Evolutionary conservation across 2,329 filamentous ascomycete species (phyloP).

Genomic region (Knufia petricola): DNA sequence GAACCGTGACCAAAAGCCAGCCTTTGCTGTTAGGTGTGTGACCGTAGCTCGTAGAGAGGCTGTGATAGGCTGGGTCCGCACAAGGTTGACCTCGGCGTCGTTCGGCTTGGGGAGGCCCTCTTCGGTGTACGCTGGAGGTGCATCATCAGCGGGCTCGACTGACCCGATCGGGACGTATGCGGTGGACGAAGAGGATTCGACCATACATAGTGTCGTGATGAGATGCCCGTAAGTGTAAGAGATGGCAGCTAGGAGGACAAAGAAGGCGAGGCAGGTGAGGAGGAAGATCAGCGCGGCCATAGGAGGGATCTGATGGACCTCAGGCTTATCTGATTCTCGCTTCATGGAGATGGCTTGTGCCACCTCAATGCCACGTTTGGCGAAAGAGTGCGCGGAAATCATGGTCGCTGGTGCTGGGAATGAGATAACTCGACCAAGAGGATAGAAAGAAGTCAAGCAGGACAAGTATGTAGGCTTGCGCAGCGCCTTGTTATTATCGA

Average conservation of each 20-base stretch:
- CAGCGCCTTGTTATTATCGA: too few relatives aligned
- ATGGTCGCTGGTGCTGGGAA: background rate
- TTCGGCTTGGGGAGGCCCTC: conserved; percentile 27
- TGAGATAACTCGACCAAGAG: background rate
- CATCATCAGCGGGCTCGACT: conserved; percentile 22
- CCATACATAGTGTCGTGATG: conserved; percentile 52
- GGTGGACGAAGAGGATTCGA: conserved; percentile 51
- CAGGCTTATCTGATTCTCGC: background rate
- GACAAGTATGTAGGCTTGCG: background rate
- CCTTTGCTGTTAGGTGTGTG: conserved; percentile 51
- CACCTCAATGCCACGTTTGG: conserved; percentile 4
- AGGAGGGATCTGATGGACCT: conserved; percentile 17
- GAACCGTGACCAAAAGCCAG: conserved; percentile 57
- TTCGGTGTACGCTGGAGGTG: conserved; percentile 23
- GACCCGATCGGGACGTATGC: conserved; percentile 44
- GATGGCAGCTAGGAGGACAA: conserved; percentile 24
- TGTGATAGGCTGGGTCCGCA: conserved; percentile 51
- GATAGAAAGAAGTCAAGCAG: background rate
- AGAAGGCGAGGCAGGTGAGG: conserved; percentile 23
- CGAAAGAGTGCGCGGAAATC: conserved; percentile 6
- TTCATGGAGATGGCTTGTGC: background rate
- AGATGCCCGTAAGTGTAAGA: conserved; percentile 52
- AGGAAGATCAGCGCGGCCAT: conserved; percentile 25
- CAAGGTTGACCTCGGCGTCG: conserved; percentile 36
- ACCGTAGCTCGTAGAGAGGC: conserved; percentile 49